A percentile compares a stretch with the other conserved stretches of the same genome.
phyloP scores from a whole-genome alignment of 768 basidiomycete species.

The Rhodotorula paludigena region DNA sequence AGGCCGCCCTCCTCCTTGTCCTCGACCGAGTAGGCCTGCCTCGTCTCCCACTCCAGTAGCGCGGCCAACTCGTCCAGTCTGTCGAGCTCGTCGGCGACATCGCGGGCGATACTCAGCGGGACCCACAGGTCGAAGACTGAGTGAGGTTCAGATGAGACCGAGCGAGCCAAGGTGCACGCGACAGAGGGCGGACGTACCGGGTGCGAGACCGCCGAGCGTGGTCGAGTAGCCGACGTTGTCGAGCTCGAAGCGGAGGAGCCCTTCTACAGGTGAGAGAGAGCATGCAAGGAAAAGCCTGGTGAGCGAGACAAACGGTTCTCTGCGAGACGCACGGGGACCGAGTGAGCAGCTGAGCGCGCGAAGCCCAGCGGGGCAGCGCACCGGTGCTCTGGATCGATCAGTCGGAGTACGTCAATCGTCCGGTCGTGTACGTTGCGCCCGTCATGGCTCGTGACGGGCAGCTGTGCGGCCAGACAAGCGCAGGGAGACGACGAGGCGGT shows the following conservation, averaged over 20 bases:
- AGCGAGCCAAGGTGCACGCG: background rate
- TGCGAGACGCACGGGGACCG: too few relatives aligned
- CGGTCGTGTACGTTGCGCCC: background rate
- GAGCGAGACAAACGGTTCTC: slow-evolving; percentile 35
- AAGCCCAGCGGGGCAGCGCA: background rate
- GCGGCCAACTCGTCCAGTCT: slow-evolving; percentile 18
- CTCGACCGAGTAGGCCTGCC: slow-evolving; percentile 28
- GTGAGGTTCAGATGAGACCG: background rate
- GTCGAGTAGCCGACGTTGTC: slow-evolving; percentile 7
- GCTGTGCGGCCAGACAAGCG: background rate
- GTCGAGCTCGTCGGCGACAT: slow-evolving; percentile 7
- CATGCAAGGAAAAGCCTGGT: slow-evolving; percentile 21
- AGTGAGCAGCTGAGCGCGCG: background rate
- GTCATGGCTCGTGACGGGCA: slow-evolving; percentile 9
- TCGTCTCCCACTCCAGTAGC: slow-evolving; percentile 26
- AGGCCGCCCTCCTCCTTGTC: slow-evolving; percentile 33
- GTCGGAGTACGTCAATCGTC: background rate
- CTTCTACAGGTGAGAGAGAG: slow-evolving; percentile 19
- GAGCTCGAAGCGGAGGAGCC: slow-evolving; percentile 12
- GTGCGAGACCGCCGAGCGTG: slow-evolving; percentile 23
- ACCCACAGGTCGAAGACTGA: slow-evolving; percentile 34
- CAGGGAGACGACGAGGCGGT: background rate
- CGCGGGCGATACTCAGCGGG: slow-evolving; percentile 8
- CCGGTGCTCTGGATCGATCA: slow-evolving; percentile 27
- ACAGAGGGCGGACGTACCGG: slow-evolving; percentile 6